Evolutionary conservation across 306 rosid species (phyloP).

Genomic region (Dalbergia cochinchinensis): DNA sequence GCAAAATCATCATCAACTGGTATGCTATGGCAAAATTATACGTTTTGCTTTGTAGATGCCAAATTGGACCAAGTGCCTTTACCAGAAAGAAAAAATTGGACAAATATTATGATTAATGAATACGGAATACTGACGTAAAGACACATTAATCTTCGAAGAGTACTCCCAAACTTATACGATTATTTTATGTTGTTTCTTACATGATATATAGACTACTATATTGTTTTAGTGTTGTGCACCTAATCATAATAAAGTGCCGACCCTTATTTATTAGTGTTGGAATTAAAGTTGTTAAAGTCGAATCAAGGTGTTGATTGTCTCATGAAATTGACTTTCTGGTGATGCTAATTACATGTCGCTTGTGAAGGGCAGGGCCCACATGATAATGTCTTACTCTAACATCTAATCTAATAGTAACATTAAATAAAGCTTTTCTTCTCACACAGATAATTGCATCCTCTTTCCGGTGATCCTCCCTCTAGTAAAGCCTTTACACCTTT

Average conservation of each 20-base stretch:
- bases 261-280: neutral
- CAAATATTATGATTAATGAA: neutral
- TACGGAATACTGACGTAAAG: neutral
- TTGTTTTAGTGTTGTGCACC: neutral
- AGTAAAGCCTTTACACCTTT: neutral
- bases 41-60: neutral
- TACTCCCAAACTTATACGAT: neutral
- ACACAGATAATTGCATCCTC: neutral
- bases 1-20: neutral
- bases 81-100: neutral
- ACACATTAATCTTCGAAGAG: neutral
- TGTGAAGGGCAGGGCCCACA: constrained; percentile 37
- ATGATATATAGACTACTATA: neutral
- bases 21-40: neutral
- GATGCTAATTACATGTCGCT: neutral
- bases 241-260: neutral
- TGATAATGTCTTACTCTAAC: constrained; percentile 19
- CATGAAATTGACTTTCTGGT: neutral
- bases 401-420: neutral
- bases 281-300: neutral
- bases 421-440: neutral
- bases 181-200: neutral
- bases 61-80: neutral
- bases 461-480: constrained; percentile 4
- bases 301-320: neutral